phyloP scores from a whole-genome alignment of 441 rosid species.

The Pelargonium australe region DNA sequence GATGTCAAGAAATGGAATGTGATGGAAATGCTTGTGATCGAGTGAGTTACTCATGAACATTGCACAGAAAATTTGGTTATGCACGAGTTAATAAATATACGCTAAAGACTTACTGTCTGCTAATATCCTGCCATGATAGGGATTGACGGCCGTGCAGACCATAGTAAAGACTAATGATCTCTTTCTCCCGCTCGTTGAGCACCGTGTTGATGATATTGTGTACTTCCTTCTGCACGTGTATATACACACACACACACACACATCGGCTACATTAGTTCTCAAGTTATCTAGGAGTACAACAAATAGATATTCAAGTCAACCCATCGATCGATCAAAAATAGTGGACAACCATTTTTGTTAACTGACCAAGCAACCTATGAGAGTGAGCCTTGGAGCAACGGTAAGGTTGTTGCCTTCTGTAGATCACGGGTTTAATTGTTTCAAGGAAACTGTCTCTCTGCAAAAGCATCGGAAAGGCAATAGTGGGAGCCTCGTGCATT shows the following conservation, averaged over 20 bases:
- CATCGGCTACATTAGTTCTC: not conserved
- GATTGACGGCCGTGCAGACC: conserved; percentile 59
- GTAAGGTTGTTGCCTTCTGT: too few relatives aligned
- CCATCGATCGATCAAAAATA: too few relatives aligned
- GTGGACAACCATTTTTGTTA: too few relatives aligned
- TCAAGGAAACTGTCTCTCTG: too few relatives aligned
- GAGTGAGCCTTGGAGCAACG: too few relatives aligned
- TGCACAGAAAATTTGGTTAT: not conserved
- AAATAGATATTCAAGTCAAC: not conserved
- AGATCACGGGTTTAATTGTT: too few relatives aligned
- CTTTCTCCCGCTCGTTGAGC: conserved; percentile 65
- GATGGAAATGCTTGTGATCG: too few relatives aligned
- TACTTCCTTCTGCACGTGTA: conserved; percentile 69
- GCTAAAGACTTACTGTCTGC: conserved; percentile 58
- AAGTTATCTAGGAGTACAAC: not conserved
- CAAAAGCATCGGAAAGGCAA: too few relatives aligned
- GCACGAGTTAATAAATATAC: not conserved
- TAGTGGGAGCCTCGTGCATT: too few relatives aligned
- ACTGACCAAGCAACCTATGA: too few relatives aligned
- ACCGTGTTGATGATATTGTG: conserved; percentile 50
- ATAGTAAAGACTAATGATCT: conserved; percentile 76
- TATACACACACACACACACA: not conserved
- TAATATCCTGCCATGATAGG: conserved; percentile 95
- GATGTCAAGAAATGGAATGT: too few relatives aligned
- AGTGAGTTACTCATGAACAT: not conserved